Conservation (phyloP, 768 basidiomycete genomes). For the Clavulina sp. region DNA sequence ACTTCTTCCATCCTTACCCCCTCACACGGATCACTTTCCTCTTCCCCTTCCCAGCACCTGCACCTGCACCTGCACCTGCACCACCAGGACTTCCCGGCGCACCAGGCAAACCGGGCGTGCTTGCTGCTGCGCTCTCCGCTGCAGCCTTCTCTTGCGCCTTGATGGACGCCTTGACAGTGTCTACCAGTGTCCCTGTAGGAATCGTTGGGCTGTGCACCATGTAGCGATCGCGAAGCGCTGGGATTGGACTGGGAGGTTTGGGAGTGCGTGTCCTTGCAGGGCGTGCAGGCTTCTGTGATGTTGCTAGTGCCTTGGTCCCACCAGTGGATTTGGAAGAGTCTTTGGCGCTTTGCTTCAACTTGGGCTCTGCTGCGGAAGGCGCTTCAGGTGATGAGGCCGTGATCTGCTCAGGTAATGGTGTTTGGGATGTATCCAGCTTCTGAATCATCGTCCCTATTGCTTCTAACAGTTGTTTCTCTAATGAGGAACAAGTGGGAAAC, state of each 20-base stretch:
- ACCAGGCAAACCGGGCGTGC: constrained; percentile 3
- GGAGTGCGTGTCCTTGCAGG: constrained; percentile 24
- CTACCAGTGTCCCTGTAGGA: constrained; percentile 59
- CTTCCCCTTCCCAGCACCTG: constrained; percentile 39
- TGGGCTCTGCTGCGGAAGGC: constrained; percentile 14
- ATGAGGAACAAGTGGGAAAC: constrained; percentile 1
- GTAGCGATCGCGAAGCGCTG: constrained; percentile 51
- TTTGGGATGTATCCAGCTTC: background rate
- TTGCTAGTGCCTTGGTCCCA: constrained; percentile 34
- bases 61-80: constrained; percentile 14
- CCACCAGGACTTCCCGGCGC: constrained; percentile 19
- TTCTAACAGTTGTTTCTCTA: constrained; percentile 69
- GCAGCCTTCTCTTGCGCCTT: constrained; percentile 30
- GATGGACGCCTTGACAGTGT: constrained; percentile 76
- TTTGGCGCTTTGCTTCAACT: constrained; percentile 19
- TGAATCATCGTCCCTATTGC: constrained; percentile 61
- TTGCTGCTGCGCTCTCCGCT: constrained; percentile 20
- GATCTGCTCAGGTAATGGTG: background rate
- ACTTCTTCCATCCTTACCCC: background rate
- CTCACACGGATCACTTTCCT: constrained; percentile 57
- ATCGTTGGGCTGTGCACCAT: constrained; percentile 69
- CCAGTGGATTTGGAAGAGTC: constrained; percentile 10
- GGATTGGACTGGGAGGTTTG: constrained; percentile 58
- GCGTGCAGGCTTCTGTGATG: constrained; percentile 25
- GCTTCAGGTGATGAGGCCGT: constrained; percentile 7